These are phyloP conservation scores for Pezicula carpinea DNA, from an alignment of 2,329 filamentous ascomycete genomes.

Conservation along the genomic window DNA sequence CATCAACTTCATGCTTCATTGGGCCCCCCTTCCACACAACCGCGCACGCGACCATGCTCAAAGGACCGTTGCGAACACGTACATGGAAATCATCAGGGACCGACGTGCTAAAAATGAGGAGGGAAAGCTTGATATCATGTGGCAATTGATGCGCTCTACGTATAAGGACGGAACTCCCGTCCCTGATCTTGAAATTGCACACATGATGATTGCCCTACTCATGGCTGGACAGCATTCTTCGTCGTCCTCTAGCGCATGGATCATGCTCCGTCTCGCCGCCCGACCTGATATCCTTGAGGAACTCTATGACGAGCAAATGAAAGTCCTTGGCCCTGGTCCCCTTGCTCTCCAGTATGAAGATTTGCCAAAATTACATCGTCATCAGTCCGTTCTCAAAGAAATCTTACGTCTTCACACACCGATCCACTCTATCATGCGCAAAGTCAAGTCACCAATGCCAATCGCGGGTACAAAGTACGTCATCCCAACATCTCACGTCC, in stretches of 20 bases:
- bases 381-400: conserved; percentile 84
- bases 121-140: conserved; percentile 74
- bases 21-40: conserved; percentile 87
- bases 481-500: conserved; percentile 73
- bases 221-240: conserved; percentile 92
- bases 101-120: conserved; percentile 46
- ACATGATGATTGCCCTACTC: conserved; percentile 91
- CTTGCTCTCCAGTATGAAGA: conserved; percentile 73
- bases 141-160: conserved; percentile 77
- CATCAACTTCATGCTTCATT: conserved; percentile 86
- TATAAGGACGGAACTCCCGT: conserved; percentile 80
- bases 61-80: conserved; percentile 73
- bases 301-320: conserved; percentile 76
- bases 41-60: conserved; percentile 75
- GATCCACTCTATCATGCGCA: conserved; percentile 92
- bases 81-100: conserved; percentile 75
- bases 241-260: conserved; percentile 80
- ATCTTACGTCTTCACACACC: conserved; percentile 87
- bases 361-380: conserved; percentile 72
- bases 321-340: conserved; percentile 67
- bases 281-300: conserved; percentile 75
- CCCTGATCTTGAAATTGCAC: conserved; percentile 80
- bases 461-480: conserved; percentile 79
- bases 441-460: conserved; percentile 82
- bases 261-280: conserved; percentile 74